Base-by-base conservation (phyloP, 306 rosid species). In the Echinosophora koreensis region DNA sequence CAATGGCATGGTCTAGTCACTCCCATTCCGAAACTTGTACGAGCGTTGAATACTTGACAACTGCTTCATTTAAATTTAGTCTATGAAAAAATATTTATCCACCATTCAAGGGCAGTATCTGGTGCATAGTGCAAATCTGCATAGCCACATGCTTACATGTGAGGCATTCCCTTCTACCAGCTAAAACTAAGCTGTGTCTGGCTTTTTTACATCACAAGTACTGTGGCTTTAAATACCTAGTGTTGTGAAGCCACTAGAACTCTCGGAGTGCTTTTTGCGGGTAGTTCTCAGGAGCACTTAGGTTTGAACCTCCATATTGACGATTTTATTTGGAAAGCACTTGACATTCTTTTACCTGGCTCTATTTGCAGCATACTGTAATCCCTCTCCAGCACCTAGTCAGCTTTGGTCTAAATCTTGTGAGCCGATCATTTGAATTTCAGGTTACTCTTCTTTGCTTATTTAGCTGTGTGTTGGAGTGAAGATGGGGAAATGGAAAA, bases 371-470 rank as follows among this genome's bases (percentile, higher is more conserved):
- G 97, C 98, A 92, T 66, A 89, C 97, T 65, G 97, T 94, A 46
- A 92, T 90, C 75, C 97, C 97, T 39, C 85, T 90, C 74, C 98
- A 92, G 82, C 97, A 94, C 87, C 80, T 92, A 7, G 94, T 90
- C 50, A 92, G 92, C 90, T 92, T 94, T 86, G 97, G 88, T 82
- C 87, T 92, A 68, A 94, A 92, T 83, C 97, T 92, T 78, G 92
- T 94, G 76, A 92, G 97, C 93, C 83, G 95, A 66, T 87, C 98
- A 70, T 92, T 92, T 69, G 97, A 94, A 77, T 94, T 94, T 80
- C 98, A 94, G 98, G 98, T 89, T 69, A 72, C 38, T 68, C 42
- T 8, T 49, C 15, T 63, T 54, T 66, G 22, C 74, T 11, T 38
- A 62, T 66, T 66, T 37, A 38, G 69, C 71, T 55, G 22, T 68